Evolutionary conservation across 805 yeast species (phyloP).

Genomic region (Metschnikowia arizonensis): DNA sequence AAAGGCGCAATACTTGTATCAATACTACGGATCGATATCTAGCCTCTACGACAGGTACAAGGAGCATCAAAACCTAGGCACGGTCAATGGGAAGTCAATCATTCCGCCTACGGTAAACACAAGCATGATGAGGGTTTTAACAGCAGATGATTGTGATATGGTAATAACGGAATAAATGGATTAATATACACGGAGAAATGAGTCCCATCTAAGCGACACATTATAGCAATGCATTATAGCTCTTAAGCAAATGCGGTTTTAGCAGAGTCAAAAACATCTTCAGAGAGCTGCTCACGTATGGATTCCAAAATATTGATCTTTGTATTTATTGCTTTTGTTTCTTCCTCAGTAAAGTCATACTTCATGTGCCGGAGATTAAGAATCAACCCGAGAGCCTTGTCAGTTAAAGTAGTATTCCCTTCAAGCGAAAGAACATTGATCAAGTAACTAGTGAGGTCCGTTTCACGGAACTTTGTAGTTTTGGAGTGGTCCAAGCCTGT

Average conservation of each 20-base stretch:
- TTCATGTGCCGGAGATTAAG: constrained; percentile 40
- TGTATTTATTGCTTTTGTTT: constrained; percentile 31
- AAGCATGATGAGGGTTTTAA: constrained; percentile 46
- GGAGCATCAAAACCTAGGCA: constrained; percentile 20
- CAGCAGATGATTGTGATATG: constrained; percentile 45
- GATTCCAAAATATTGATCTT: constrained; percentile 38
- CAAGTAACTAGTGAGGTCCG: constrained; percentile 32
- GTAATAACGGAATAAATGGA: constrained; percentile 27
- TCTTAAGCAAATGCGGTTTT: constrained; percentile 38
- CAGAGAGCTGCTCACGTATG: constrained; percentile 47
- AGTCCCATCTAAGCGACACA: neutral
- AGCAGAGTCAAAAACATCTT: constrained; percentile 50
- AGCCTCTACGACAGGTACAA: constrained; percentile 26
- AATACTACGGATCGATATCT: constrained; percentile 39
- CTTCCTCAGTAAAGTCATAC: constrained; percentile 45
- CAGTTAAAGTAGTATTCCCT: constrained; percentile 48
- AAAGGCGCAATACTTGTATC: constrained; percentile 44
- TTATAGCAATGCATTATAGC: neutral
- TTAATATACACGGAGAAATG: neutral
- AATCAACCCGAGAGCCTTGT: constrained; percentile 52
- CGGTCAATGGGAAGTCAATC: constrained; percentile 42
- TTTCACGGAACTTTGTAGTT: constrained; percentile 35
- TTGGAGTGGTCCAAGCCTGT: constrained; percentile 44
- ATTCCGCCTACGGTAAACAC: constrained; percentile 49
- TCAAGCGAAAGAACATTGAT: constrained; percentile 28